Percentiles rank a stretch among this genome's conserved stretches.
These are phyloP conservation scores for Monilinia laxa DNA, from an alignment of 2,329 filamentous ascomycete genomes.

Conservation along the genomic window DNA sequence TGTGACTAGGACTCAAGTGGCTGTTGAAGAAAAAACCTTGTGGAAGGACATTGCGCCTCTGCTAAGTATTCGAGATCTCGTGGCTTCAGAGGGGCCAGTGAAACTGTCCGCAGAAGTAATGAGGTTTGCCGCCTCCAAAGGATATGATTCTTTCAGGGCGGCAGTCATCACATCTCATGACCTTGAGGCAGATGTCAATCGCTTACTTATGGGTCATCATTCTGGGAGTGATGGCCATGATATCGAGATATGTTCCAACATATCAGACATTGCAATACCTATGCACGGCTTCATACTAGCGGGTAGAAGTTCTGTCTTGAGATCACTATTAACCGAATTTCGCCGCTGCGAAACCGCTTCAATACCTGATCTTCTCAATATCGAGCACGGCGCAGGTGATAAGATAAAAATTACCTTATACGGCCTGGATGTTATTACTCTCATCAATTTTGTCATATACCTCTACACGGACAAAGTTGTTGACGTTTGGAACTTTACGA, in stretches of 20 bases:
- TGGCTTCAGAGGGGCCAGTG: slow-evolving; percentile 44
- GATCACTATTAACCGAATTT: slow-evolving; percentile 59
- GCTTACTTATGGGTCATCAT: slow-evolving; percentile 48
- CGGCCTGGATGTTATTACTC: slow-evolving; percentile 70
- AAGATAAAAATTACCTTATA: slow-evolving; percentile 64
- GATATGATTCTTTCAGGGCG: slow-evolving; percentile 52
- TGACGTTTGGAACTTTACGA: slow-evolving; percentile 83
- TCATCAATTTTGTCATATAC: slow-evolving; percentile 78
- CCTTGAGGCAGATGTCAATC: slow-evolving; percentile 61
- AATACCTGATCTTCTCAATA: slow-evolving; percentile 59
- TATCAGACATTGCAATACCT: slow-evolving; percentile 71
- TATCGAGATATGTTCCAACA: slow-evolving; percentile 53
- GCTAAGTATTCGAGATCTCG: slow-evolving; percentile 64
- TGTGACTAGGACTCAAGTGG: slow-evolving; percentile 70
- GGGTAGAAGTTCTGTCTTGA: slow-evolving; percentile 70
- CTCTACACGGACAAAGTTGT: slow-evolving; percentile 77
- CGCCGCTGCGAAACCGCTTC: slow-evolving; percentile 54
- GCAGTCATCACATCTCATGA: slow-evolving; percentile 62
- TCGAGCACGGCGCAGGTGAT: slow-evolving; percentile 49
- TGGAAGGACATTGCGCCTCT: slow-evolving; percentile 73
- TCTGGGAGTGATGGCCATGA: slow-evolving; percentile 43
- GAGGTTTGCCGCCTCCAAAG: slow-evolving; percentile 50
- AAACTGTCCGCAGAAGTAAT: slow-evolving; percentile 44
- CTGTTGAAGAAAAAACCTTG: slow-evolving; percentile 63
- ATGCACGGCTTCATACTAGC: slow-evolving; percentile 77